A percentile compares a stretch with the other conserved stretches of the same genome.
Evolutionary conservation across 192 early-diverging fungal genomes (phyloP).

Genomic region (Coemansia sp.): DNA sequence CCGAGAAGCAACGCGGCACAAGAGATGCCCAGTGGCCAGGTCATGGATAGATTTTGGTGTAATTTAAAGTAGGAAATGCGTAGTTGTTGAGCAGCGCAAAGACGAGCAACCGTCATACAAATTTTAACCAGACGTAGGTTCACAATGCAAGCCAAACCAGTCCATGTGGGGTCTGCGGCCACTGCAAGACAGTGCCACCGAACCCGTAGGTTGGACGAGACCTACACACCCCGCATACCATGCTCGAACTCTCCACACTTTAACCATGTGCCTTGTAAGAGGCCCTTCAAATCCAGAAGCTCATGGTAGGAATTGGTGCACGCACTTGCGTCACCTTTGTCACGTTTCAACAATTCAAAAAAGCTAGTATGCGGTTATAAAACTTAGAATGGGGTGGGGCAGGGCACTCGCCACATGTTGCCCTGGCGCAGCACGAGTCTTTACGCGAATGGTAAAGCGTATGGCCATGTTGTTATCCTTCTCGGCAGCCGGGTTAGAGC

Average conservation of each 20-base stretch:
- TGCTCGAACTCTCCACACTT: background rate
- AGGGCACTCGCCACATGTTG: constrained; percentile 25
- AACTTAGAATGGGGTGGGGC: constrained; percentile 45
- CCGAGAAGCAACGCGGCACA: constrained; percentile 9
- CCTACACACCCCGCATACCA: background rate
- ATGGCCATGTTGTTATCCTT: constrained; percentile 35
- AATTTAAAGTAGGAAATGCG: background rate
- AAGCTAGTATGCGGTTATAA: constrained; percentile 37
- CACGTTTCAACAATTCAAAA: background rate
- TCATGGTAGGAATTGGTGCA: too few species aligned
- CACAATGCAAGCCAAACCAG: background rate
- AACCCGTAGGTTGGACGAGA: background rate
- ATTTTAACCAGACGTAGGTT: background rate
- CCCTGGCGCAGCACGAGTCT: constrained; percentile 19
- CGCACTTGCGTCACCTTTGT: background rate
- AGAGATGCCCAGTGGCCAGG: background rate
- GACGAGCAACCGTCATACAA: background rate
- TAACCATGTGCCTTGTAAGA: background rate
- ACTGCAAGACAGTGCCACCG: background rate
- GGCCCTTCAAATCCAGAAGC: background rate
- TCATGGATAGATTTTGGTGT: background rate
- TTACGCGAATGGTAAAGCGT: constrained; percentile 44
- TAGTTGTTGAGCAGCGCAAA: background rate
- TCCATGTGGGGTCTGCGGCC: background rate
- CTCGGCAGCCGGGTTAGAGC: constrained; percentile 34